Evolutionary conservation across 768 basidiomycete genomes (phyloP), one percentile per base, ranked within the genome.

Genomic region (Exidia glandulosa): DNA sequence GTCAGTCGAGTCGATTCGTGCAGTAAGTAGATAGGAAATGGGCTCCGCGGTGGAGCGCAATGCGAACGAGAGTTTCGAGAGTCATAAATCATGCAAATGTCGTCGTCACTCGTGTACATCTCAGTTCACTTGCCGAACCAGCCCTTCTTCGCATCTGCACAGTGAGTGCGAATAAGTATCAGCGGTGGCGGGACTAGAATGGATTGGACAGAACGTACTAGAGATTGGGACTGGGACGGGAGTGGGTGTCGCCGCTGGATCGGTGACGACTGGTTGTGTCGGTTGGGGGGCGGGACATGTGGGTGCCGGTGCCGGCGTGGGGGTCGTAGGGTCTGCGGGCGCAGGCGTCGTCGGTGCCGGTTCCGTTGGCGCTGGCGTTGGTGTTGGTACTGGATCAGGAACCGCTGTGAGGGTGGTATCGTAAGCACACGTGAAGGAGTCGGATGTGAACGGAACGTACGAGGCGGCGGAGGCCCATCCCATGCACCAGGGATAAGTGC

Each of bases 401-500:
- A 23, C 14, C 1, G 48, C 48, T 25, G 30, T n/a, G n/a, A n/a
- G 50, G 16, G 41, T 45, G 19, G 41, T 14, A 6, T 45, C 41
- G 41, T 23, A 19, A 23, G 41, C 41, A 23, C 41, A 14, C 19
- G 50, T 19, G 25, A 12, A 54, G 50, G 50, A 12, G 25, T 37
- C 9, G 36, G 10, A 19, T 37, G 36, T n/a, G 25, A n/a, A 19
- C 23, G 27, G 50, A 9, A 48, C 50, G 23, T 25, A 54, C 50
- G 50, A 14, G 50, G 50, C 30, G 50, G 25, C 25, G 50, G 25
- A 14, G 59, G 52, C 19, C 36, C 50, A 50, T 88, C 82, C 87
- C 88, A 88, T 2, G 86, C 76, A 63, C 85, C 81, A 4, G 90
- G 88, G 32, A 92, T 77, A 57, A 91, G 73, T 4, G 86, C 82